A percentile compares a stretch with the other conserved stretches of the same genome.
Conservation (phyloP, 1,284 basidiomycete species). For the Papiliotrema nemorosa region DNA sequence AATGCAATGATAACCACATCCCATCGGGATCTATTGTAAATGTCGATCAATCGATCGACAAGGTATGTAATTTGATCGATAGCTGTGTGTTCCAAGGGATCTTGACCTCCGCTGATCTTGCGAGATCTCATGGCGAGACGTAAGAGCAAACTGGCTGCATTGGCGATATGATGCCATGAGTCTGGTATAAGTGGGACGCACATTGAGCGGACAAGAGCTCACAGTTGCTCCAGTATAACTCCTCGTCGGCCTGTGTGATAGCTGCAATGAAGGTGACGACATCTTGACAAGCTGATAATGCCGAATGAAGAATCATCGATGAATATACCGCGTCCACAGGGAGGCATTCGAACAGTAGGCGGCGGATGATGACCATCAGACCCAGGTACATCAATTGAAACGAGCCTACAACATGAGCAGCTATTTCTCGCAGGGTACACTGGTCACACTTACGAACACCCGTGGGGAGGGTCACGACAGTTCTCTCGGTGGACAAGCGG, state of each 20-base stretch:
- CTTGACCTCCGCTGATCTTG: slow-evolving; percentile 3
- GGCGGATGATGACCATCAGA: slow-evolving; percentile 19
- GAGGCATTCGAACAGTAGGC: slow-evolving; percentile 18
- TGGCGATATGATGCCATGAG: slow-evolving; percentile 32
- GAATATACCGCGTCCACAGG: slow-evolving; percentile 3
- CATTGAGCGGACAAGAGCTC: slow-evolving; percentile 1
- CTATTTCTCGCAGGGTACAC: neutral
- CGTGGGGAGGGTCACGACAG: slow-evolving; percentile 4
- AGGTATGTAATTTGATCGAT: neutral
- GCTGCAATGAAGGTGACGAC: slow-evolving; percentile 17
- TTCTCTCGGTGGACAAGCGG: neutral
- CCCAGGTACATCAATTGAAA: slow-evolving; percentile 30
- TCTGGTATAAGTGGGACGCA: slow-evolving; percentile 11
- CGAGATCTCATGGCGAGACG: slow-evolving; percentile 18
- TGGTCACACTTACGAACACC: slow-evolving; percentile 25
- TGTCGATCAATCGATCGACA: slow-evolving; percentile 7
- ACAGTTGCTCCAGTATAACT: slow-evolving; percentile 37
- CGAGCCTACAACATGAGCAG: slow-evolving; percentile 17
- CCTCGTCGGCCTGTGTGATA: slow-evolving; percentile 13
- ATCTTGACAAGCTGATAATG: slow-evolving; percentile 8
- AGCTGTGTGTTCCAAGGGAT: neutral
- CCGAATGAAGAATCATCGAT: slow-evolving; percentile 6
- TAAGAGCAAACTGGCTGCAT: slow-evolving; percentile 23
- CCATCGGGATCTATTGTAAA: slow-evolving; percentile 21
- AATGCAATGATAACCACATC: slow-evolving; percentile 31